Evolutionary conservation across 2,329 filamentous ascomycete genomes (phyloP).

Genomic region (Penicillium sp.): DNA sequence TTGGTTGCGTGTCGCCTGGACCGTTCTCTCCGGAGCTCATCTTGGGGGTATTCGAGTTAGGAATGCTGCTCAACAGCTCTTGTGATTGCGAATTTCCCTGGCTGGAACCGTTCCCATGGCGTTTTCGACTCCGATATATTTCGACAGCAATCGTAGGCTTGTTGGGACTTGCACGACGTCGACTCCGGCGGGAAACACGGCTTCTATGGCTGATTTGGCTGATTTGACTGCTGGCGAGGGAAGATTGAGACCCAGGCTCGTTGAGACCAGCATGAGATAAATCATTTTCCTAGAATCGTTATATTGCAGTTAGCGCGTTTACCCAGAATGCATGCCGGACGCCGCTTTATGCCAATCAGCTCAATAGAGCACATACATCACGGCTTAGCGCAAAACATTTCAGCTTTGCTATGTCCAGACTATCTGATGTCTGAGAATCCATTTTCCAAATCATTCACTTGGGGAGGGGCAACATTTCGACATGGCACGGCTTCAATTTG

Average conservation of each 20-base stretch:
- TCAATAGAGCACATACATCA: slow-evolving; percentile 26
- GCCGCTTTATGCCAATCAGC: slow-evolving; percentile 20
- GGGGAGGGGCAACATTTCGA: background rate
- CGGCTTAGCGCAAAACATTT: slow-evolving; percentile 40
- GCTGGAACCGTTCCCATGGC: slow-evolving; percentile 2
- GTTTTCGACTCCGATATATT: background rate
- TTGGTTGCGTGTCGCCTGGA: slow-evolving; percentile 41
- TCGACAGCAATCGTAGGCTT: slow-evolving; percentile 5
- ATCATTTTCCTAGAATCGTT: slow-evolving; percentile 26
- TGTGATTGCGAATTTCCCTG: slow-evolving; percentile 12
- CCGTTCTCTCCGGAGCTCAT: slow-evolving; percentile 33
- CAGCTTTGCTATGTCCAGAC: slow-evolving; percentile 37
- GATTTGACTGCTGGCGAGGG: too few relatives aligned
- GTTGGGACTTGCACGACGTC: background rate
- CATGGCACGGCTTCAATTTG: background rate
- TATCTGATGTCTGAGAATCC: slow-evolving; percentile 37
- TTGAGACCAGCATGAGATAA: slow-evolving; percentile 22
- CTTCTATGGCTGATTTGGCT: background rate
- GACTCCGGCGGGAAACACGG: background rate
- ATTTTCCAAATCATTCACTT: slow-evolving; percentile 18
- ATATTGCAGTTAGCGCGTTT: slow-evolving; percentile 23
- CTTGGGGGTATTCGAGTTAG: slow-evolving; percentile 22
- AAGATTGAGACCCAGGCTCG: slow-evolving; percentile 12
- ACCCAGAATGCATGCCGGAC: slow-evolving; percentile 24
- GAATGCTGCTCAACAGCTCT: slow-evolving; percentile 18